Evolutionary conservation across 371 early-diverging fungal species (phyloP).

Genomic region (Circinella umbellata): DNA sequence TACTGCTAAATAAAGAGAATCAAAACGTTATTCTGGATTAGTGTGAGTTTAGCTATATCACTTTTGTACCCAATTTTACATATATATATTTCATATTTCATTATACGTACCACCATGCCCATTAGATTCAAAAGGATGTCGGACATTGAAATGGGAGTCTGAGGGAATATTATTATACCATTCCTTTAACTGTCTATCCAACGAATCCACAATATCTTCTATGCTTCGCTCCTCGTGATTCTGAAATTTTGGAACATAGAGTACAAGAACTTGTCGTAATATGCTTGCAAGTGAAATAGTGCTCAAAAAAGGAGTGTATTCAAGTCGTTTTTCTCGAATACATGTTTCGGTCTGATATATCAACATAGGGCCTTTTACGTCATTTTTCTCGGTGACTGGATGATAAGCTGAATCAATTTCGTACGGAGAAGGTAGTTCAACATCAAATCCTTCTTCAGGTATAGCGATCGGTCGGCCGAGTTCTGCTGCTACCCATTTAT

Average conservation of each 20-base stretch:
- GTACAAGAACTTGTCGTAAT: slow-evolving; percentile 32
- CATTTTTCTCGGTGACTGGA: neutral
- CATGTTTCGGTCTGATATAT: slow-evolving; percentile 28
- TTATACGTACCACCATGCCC: neutral
- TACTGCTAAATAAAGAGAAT: neutral
- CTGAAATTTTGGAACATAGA: slow-evolving; percentile 37
- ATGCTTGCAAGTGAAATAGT: slow-evolving; percentile 33
- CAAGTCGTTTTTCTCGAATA: slow-evolving; percentile 12
- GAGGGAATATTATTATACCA: slow-evolving; percentile 35
- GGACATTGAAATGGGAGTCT: neutral
- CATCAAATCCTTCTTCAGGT: slow-evolving; percentile 45
- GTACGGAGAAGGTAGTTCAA: slow-evolving; percentile 39
- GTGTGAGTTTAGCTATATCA: no score
- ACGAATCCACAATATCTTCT: slow-evolving; percentile 16
- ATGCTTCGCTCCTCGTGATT: slow-evolving; percentile 16
- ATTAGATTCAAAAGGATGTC: neutral
- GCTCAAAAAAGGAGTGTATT: slow-evolving; percentile 31
- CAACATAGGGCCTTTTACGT: slow-evolving; percentile 9
- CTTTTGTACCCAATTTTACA: no score
- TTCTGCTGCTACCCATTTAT: slow-evolving; percentile 46
- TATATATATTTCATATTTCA: no score
- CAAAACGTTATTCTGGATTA: no score
- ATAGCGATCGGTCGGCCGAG: slow-evolving; percentile 39
- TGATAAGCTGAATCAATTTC: slow-evolving; percentile 29
- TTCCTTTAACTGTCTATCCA: slow-evolving; percentile 29